Percentiles rank a stretch among this genome's conserved stretches.
These are phyloP conservation scores for Mediolabrus comicus DNA, from an alignment of 108 stramenopile species.

Conservation along the genomic window DNA sequence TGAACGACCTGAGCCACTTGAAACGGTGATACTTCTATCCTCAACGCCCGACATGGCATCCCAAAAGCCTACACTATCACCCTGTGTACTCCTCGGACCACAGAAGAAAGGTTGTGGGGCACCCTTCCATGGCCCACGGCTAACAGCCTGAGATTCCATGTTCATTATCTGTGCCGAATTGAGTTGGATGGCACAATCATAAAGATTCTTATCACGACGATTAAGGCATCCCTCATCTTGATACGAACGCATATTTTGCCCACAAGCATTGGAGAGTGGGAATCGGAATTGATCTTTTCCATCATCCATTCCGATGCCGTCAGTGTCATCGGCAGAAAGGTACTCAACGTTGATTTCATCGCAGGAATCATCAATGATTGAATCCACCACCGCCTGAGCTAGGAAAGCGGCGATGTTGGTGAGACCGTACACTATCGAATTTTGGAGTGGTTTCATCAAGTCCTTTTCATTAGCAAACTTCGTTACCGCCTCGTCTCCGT, in stretches of 20 bases:
- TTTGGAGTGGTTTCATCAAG: not conserved
- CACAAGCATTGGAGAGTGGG: constrained; percentile 42
- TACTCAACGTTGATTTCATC: constrained; percentile 41
- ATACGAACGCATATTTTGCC: constrained; percentile 35
- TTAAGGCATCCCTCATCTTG: constrained; percentile 13
- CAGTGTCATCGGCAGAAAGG: constrained; percentile 19
- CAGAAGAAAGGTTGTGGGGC: constrained; percentile 40
- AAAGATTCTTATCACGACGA: constrained; percentile 11
- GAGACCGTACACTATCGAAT: constrained; percentile 42
- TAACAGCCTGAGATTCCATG: constrained; percentile 30
- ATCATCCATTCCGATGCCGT: constrained; percentile 40
- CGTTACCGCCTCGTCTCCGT: not conserved
- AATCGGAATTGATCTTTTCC: constrained; percentile 31
- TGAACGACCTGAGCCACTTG: constrained; percentile 36
- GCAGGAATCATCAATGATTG: constrained; percentile 53
- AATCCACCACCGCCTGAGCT: constrained; percentile 53
- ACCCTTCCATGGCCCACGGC: constrained; percentile 26
- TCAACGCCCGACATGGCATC: constrained; percentile 8
- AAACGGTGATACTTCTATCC: constrained; percentile 14
- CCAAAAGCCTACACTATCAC: constrained; percentile 33
- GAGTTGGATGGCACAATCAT: constrained; percentile 34
- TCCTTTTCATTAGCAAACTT: not conserved
- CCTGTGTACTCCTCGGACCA: constrained; percentile 27
- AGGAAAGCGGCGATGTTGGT: constrained; percentile 50
- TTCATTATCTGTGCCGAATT: constrained; percentile 14